These are phyloP conservation scores for Atkinsonella hypoxylon DNA, from an alignment of 2,329 filamentous ascomycete genomes.

Conservation along the genomic window DNA sequence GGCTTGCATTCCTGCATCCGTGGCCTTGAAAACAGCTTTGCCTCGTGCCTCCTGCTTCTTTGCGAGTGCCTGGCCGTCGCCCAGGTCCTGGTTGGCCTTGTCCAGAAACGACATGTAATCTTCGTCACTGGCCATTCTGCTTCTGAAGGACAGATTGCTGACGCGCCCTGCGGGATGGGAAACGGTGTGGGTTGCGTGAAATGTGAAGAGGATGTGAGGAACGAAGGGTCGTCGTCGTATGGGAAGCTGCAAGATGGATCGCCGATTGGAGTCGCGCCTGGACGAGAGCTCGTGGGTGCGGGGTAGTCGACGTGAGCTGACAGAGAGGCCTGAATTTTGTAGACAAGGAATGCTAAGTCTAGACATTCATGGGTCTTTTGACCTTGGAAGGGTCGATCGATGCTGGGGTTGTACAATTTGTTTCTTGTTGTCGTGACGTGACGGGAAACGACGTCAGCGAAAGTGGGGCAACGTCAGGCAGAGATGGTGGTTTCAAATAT, in stretches of 20 bases:
- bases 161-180: conserved; percentile 9
- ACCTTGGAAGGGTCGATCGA: neutral
- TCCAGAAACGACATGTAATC: conserved; percentile 77
- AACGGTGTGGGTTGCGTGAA: neutral
- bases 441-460: conserved; percentile 1
- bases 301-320: neutral
- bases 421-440: neutral
- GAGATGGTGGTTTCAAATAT: neutral
- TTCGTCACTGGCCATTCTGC: conserved; percentile 60
- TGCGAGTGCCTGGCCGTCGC: conserved; percentile 26
- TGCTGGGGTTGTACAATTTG: neutral
- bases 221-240: neutral
- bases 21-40: conserved; percentile 34
- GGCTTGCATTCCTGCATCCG: conserved; percentile 42
- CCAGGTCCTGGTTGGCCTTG: conserved; percentile 73
- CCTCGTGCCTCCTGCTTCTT: conserved; percentile 10
- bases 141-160: neutral
- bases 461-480: conserved; percentile 21
- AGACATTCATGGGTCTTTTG: neutral
- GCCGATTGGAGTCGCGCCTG: neutral
- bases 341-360: neutral
- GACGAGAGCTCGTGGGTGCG: neutral
- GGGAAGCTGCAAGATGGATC: neutral
- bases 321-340: neutral
- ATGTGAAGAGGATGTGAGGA: neutral